phyloP scores from a whole-genome alignment of 768 basidiomycete species.

The Paxillus ammoniavirescens region DNA sequence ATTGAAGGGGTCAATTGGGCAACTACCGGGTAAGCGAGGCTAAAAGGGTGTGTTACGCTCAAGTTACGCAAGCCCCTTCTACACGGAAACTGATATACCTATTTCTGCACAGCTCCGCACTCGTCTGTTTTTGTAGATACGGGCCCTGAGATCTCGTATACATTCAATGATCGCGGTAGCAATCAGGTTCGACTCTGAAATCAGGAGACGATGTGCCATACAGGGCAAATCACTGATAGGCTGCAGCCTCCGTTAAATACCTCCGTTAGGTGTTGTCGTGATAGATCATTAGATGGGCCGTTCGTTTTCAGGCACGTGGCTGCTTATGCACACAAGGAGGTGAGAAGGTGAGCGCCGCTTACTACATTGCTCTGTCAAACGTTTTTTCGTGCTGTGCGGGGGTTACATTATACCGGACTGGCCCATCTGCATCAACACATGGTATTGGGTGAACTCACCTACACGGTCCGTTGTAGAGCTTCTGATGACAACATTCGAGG shows the following conservation, averaged over 20 bases:
- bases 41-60: too few relatives aligned
- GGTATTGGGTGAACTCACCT: constrained; percentile 7
- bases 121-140: too few relatives aligned
- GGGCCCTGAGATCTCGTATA: too few relatives aligned
- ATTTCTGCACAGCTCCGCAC: not conserved
- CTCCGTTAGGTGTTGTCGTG: not conserved
- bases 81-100: not conserved
- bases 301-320: too few relatives aligned
- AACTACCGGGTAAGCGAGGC: not conserved
- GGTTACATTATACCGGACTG: constrained; percentile 20
- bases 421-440: constrained; percentile 16
- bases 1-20: not conserved
- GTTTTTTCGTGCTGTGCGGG: constrained; percentile 17
- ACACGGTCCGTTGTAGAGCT: constrained; percentile 7
- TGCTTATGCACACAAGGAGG: too few relatives aligned
- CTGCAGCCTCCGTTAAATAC: not conserved
- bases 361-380: too few relatives aligned
- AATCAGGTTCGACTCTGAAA: too few relatives aligned
- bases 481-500: constrained; percentile 5
- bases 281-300: not conserved
- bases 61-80: too few relatives aligned
- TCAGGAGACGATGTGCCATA: too few relatives aligned
- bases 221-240: not conserved
- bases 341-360: too few relatives aligned
- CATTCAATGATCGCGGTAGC: too few relatives aligned